Percentiles rank a stretch among this genome's conserved stretches.
Conservation (phyloP, 2,329 filamentous ascomycete genomes). For the Biscogniauxia sp. region DNA sequence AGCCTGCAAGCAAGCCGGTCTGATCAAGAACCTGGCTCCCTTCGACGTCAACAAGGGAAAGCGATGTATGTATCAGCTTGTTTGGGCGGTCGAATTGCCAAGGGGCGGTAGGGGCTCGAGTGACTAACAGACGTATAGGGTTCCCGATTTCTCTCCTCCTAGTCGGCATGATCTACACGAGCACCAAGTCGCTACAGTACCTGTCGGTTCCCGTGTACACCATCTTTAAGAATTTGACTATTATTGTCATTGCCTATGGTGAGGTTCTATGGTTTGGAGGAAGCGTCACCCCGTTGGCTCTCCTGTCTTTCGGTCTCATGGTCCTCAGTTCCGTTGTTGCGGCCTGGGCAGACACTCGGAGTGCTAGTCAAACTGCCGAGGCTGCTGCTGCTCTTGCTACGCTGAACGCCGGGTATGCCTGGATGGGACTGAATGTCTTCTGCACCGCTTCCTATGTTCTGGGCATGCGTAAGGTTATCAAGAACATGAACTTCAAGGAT, state of each 20-base stretch:
- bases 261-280: conserved; percentile 98
- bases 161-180: conserved; percentile 98
- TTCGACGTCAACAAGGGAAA: conserved; percentile 88
- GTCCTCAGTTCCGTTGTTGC: conserved; percentile 91
- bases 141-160: conserved; percentile 94
- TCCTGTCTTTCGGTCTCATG: conserved; percentile 96
- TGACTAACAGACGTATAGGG: conserved; percentile 54
- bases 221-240: conserved; percentile 99
- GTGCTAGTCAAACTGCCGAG: conserved; percentile 54
- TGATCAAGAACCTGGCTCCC: conserved; percentile 77
- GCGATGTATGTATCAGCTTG: conserved; percentile 67
- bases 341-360: conserved; percentile 91
- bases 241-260: conserved; percentile 96
- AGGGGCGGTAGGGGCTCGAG: background rate
- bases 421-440: conserved; percentile 97
- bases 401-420: conserved; percentile 90
- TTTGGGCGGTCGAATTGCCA: background rate
- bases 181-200: conserved; percentile 92
- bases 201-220: conserved; percentile 98
- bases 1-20: conserved; percentile 72
- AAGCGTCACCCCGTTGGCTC: conserved; percentile 78
- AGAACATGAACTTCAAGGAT: conserved; percentile 99
- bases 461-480: conserved; percentile 96
- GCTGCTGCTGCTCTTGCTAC: conserved; percentile 78
- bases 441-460: conserved; percentile 89